Evolutionary conservation across 495 filamentous ascomycete species (phyloP).

Genomic region (Letharia lupina): DNA sequence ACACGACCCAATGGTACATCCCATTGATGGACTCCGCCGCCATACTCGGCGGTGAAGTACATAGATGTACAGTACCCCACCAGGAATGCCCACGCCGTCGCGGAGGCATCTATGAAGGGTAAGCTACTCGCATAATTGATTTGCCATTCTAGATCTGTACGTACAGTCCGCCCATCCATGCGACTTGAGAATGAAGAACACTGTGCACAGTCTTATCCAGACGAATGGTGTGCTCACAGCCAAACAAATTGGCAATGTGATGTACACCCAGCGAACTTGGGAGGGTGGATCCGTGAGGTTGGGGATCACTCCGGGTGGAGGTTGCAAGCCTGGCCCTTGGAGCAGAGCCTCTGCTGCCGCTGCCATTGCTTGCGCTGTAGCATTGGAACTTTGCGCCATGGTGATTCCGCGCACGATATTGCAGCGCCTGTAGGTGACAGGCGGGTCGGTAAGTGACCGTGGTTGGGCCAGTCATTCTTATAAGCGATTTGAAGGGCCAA

Average conservation of each 20-base stretch:
- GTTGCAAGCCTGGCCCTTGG: slow-evolving; percentile 23
- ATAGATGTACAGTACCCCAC: neutral
- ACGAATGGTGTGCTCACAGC: slow-evolving; percentile 28
- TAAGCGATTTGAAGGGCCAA: neutral
- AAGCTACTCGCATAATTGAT: neutral
- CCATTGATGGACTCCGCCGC: slow-evolving; percentile 31
- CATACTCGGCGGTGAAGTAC: neutral
- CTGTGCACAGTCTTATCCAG: slow-evolving; percentile 33
- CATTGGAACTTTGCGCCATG: neutral
- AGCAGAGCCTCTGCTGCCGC: slow-evolving; percentile 6
- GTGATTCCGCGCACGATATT: neutral
- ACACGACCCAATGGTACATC: slow-evolving; percentile 23
- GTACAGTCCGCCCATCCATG: slow-evolving; percentile 37
- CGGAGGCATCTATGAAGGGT: slow-evolving; percentile 27
- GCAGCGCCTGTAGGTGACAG: neutral
- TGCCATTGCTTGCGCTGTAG: neutral
- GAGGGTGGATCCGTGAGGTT: slow-evolving; percentile 31
- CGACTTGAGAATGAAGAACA: slow-evolving; percentile 31
- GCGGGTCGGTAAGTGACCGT: neutral
- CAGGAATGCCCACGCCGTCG: slow-evolving; percentile 28
- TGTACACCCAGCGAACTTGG: slow-evolving; percentile 24
- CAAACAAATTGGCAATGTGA: slow-evolving; percentile 31
- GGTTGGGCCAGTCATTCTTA: neutral
- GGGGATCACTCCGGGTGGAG: slow-evolving; percentile 31
- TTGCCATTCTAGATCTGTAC: slow-evolving; percentile 3